Evolutionary conservation across 129 eudicot species (phyloP), one percentile per base, ranked within the genome.

Genomic region (Flaveria ramosissima): DNA sequence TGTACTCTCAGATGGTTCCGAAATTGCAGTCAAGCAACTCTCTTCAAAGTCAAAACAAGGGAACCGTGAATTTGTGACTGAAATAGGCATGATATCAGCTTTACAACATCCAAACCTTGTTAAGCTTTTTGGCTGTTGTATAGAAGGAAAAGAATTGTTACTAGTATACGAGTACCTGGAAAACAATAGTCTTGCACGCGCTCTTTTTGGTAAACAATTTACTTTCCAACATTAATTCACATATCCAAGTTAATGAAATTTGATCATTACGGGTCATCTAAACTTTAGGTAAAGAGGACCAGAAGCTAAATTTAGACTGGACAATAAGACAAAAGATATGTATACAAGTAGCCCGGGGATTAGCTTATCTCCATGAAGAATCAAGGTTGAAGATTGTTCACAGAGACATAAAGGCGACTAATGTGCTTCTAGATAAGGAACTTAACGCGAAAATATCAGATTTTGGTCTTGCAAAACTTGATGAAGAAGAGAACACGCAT

Each of bases 131-230:
- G 85, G 85, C 51, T 82, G 85, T 71, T 82, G 85, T 64, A 82
- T 76, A 61, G 85, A 82, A 82, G 85, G 82, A 70, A 82, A 82
- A 72, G 82, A 82, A 47, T 42, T 82, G 70, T 63, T 82, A 64
- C 78, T 82, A 9, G 68, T 82, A 67, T 82, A 82, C 13, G 85
- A 82, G 68, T 82, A 82, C 82, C 68, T 82, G 23, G 78, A 62
- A 82, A 82, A 82, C 78, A 82, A 82, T 56, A 82, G 85, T 62
- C 85, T 82, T 43, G 82, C 85, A 62, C 85, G 85, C 12, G 85
- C 85, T 70, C 81, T 82, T 52, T 82, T 82, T 70, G 85, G 85
- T 82, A 82, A 70, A 24, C 16, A 51, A 9, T 70, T 60, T 24
- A 61, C 24, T 41, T 16, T 76, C 71, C 75, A 30, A 11, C 19